Evolutionary conservation across 768 basidiomycete species (phyloP).

Genomic region (Cubamyces lactineus): DNA sequence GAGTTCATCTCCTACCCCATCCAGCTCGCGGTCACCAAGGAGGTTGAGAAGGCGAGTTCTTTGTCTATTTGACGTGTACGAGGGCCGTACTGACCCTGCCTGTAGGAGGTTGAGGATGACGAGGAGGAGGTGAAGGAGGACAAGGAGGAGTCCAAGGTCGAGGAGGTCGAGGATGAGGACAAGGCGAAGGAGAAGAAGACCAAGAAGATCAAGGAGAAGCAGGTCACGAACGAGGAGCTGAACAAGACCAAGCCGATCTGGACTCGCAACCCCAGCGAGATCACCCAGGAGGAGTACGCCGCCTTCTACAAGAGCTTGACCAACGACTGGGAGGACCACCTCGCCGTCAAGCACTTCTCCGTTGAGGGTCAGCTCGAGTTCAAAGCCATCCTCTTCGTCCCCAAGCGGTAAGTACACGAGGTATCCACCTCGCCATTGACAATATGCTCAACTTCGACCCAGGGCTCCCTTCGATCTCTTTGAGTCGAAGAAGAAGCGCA

Average conservation of each 20-base stretch:
- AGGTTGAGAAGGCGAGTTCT: conserved; percentile 90
- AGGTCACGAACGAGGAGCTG: conserved; percentile 88
- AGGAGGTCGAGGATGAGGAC: conserved; percentile 69
- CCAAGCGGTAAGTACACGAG: conserved; percentile 74
- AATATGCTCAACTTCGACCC: conserved; percentile 16
- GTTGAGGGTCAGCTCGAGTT: conserved; percentile 99
- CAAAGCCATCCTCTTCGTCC: conserved; percentile 98
- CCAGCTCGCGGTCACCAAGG: conserved; percentile 97
- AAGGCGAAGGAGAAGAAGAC: conserved; percentile 79
- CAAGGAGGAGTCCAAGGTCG: conserved; percentile 75
- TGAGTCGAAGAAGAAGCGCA: conserved; percentile 99
- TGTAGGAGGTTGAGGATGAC: conserved; percentile 84
- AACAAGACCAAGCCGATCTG: conserved; percentile 99
- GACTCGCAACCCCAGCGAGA: conserved; percentile 97
- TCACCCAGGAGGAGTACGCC: conserved; percentile 89
- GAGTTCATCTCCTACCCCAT: conserved; percentile 99
- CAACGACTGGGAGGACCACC: conserved; percentile 99
- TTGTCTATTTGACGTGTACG: background rate
- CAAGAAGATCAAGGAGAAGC: conserved; percentile 89
- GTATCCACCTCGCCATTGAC: background rate
- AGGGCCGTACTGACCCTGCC: conserved; percentile 9
- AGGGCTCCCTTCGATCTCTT: conserved; percentile 99
- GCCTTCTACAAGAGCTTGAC: conserved; percentile 99
- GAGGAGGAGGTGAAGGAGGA: conserved; percentile 80
- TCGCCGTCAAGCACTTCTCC: conserved; percentile 99